phyloP scores from a whole-genome alignment of 2,329 filamentous ascomycete genomes.

The Fusarium oxysporum region DNA sequence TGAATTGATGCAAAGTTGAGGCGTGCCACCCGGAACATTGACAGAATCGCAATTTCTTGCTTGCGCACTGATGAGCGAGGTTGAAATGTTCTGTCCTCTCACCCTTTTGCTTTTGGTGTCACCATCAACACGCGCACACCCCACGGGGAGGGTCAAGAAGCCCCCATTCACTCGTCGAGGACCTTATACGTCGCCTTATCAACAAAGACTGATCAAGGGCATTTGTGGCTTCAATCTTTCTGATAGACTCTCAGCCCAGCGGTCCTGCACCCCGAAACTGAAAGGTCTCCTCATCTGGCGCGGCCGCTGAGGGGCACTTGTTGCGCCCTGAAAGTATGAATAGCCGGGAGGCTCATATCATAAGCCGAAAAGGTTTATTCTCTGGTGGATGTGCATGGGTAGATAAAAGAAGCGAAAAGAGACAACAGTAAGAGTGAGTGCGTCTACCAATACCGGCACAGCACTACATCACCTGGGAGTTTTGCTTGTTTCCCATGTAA shows the following conservation, averaged over 20 bases:
- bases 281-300: neutral
- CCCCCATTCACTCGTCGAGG: neutral
- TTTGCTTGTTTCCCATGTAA: conserved; percentile 34
- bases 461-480: conserved; percentile 23
- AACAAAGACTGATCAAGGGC: neutral
- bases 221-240: conserved; percentile 30
- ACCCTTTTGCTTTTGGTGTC: conserved; percentile 25
- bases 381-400: conserved; percentile 1
- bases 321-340: conserved; percentile 12
- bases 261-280: conserved; percentile 17
- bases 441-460: conserved; percentile 5
- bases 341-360: conserved; percentile 7
- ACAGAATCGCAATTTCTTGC: neutral
- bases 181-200: conserved; percentile 24
- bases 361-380: neutral
- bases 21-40: conserved; percentile 20
- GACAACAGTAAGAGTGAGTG: conserved; percentile 20
- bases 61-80: neutral
- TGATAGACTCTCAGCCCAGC: conserved; percentile 27
- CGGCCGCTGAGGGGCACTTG: conserved; percentile 11
- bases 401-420: conserved; percentile 20
- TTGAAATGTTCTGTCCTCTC: conserved; percentile 4
- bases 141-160: conserved; percentile 12
- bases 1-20: conserved; percentile 9
- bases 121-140: conserved; percentile 23